Conservation (phyloP, 2,329 filamentous ascomycete species). For the Beauveria medogensis region DNA sequence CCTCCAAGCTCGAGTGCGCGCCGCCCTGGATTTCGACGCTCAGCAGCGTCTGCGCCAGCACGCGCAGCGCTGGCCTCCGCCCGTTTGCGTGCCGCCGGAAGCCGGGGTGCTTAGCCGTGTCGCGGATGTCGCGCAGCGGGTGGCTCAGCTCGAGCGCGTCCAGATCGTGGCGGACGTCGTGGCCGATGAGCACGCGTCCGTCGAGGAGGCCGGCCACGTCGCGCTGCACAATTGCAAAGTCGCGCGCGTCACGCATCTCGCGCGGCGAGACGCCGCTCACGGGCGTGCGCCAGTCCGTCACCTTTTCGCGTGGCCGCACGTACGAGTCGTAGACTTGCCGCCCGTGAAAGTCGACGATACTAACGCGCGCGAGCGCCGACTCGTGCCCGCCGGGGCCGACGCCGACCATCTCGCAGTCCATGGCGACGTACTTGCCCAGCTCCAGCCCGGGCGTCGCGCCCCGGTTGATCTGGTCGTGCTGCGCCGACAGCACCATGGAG, state of each 20-base stretch:
- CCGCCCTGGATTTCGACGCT: constrained; percentile 56
- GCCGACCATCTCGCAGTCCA: constrained; percentile 99
- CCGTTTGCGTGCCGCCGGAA: constrained; percentile 65
- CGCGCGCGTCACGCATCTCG: constrained; percentile 61
- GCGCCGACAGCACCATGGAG: constrained; percentile 37
- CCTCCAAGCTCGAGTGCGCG: constrained; percentile 60
- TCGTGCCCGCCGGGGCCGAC: constrained; percentile 62
- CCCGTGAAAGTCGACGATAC: constrained; percentile 88
- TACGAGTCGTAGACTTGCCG: constrained; percentile 91
- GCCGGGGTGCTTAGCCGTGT: constrained; percentile 70
- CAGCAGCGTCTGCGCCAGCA: constrained; percentile 49
- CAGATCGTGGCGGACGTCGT: constrained; percentile 75
- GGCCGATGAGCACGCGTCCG: constrained; percentile 69
- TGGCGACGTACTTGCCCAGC: constrained; percentile 80
- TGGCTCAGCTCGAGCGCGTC: constrained; percentile 71
- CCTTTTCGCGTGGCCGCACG: constrained; percentile 66
- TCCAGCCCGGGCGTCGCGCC: constrained; percentile 55
- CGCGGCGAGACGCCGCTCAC: constrained; percentile 74
- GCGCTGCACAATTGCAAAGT: constrained; percentile 69
- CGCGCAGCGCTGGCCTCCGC: constrained; percentile 58
- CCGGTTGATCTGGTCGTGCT: constrained; percentile 51
- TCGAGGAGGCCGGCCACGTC: constrained; percentile 62
- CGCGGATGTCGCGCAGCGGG: constrained; percentile 68
- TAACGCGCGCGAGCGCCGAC: constrained; percentile 77
- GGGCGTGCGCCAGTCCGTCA: constrained; percentile 84